Conservation (phyloP, 2,329 filamentous ascomycete species). For the Aureobasidium leucospermi region DNA sequence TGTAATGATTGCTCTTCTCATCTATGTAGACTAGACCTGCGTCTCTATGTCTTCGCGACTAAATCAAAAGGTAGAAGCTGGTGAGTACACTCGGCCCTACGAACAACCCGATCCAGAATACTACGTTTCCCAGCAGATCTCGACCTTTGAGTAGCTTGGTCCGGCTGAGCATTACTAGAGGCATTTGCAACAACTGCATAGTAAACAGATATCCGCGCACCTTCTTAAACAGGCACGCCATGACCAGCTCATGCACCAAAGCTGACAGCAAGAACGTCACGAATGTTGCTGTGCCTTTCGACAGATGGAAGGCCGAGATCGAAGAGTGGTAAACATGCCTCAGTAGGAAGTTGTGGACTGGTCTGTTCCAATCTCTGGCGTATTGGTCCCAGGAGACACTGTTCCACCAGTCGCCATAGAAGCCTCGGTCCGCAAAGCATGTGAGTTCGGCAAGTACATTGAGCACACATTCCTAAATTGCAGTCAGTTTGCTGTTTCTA, state of each 20-base stretch:
- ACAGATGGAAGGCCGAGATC: conserved; percentile 65
- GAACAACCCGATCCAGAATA: conserved; percentile 75
- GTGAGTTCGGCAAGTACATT: conserved; percentile 73
- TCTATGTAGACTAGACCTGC: background rate
- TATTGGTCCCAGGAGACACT: conserved; percentile 64
- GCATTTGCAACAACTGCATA: conserved; percentile 68
- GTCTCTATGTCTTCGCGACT: background rate
- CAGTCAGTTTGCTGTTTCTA: conserved; percentile 8
- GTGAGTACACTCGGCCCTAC: conserved; percentile 62
- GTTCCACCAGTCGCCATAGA: conserved; percentile 51
- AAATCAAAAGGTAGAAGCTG: conserved; percentile 45
- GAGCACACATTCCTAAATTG: conserved; percentile 41
- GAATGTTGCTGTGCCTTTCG: conserved; percentile 63
- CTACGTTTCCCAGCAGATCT: conserved; percentile 60
- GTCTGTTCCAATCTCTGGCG: conserved; percentile 73
- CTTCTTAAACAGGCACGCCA: conserved; percentile 76
- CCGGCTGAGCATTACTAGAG: conserved; percentile 59
- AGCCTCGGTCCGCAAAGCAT: conserved; percentile 67
- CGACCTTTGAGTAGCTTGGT: conserved; percentile 58
- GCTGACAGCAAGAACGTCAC: conserved; percentile 69
- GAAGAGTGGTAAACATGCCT: conserved; percentile 73
- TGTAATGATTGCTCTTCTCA: background rate
- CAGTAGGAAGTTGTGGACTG: conserved; percentile 70
- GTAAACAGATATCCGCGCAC: conserved; percentile 64
- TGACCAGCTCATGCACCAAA: conserved; percentile 66